Evolutionary conservation across 352 stramenopile species (phyloP), one percentile per base, ranked within the genome.

Genomic region (Phytophthora nicotianae): DNA sequence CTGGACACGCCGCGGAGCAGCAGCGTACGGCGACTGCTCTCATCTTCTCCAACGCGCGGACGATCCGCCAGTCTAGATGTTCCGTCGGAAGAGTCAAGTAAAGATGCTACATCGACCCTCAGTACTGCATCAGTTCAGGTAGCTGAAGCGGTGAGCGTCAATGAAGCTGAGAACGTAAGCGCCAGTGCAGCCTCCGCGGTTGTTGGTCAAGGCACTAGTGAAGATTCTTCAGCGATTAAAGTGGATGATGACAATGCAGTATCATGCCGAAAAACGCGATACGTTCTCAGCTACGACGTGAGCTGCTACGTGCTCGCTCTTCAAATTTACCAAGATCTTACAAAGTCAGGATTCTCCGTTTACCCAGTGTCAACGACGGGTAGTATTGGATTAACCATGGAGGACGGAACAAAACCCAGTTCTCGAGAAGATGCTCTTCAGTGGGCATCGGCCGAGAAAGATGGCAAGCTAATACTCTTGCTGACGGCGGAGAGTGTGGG

Each of bases 401-500:
- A 40, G 8, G 17, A 11, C 5, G 52, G 17, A 50, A 14, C 5
- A 26, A 10, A 10, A 24, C 4, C 16, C 1, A 46, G 11, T 26
- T 58, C 43, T 40, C 75, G 79, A 56, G 80, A 85, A 45, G 81
- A 90, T 38, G 83, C 79, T 17, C 56, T 92, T 2, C 53, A 72
- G 11, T 92, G 83, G 83, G 79, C 81, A 17, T 69, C 78, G 4
- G 65, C 63, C 0, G 75, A 85, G 49, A 83, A 83, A 43, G 72
- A 85, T 48, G 82, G 83, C 35, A 92, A 91, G 32, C 55, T 91
- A 49, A 78, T 92, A 42, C 48, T 92, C 26, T 62, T 92, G 11
- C 64, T 90, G 21, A 92, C 83, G 2, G 80, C 83, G 1, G 79
- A 90, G 50, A 91, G 81, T 43, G 83, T 92, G 26, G 83, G 83